Percentiles rank a stretch among this genome's conserved stretches.
Conservation (phyloP, 2,329 filamentous ascomycete species). For the Xylaria sp. region DNA sequence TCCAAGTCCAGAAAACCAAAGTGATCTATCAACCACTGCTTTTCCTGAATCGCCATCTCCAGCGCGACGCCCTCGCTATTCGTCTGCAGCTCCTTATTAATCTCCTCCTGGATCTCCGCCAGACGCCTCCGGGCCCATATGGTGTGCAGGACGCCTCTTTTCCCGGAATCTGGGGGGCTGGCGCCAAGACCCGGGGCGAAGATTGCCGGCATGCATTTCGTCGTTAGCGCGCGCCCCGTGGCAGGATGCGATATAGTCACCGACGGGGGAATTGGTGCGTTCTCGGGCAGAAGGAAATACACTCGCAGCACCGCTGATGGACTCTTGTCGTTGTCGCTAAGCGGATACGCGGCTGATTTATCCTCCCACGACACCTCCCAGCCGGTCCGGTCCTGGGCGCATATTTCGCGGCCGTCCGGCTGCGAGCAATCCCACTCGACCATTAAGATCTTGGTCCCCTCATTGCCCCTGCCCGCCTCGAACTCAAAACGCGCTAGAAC, state of each 20-base stretch:
- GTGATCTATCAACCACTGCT: conserved; percentile 84
- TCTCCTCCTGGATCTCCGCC: conserved; percentile 79
- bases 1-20: conserved; percentile 71
- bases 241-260: conserved; percentile 70
- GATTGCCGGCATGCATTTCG: conserved; percentile 87
- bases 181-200: conserved; percentile 81
- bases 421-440: conserved; percentile 76
- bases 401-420: conserved; percentile 60
- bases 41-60: conserved; percentile 85
- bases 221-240: conserved; percentile 58
- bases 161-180: conserved; percentile 73
- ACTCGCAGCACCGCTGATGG: conserved; percentile 62
- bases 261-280: conserved; percentile 75
- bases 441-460: conserved; percentile 92
- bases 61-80: conserved; percentile 86
- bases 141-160: conserved; percentile 86
- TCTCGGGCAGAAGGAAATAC: conserved; percentile 84
- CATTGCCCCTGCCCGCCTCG: conserved; percentile 77
- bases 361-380: conserved; percentile 90
- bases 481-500: conserved; percentile 90
- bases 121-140: conserved; percentile 89
- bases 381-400: conserved; percentile 43
- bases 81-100: conserved; percentile 74
- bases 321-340: conserved; percentile 65
- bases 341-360: conserved; percentile 77